A percentile compares a stretch with the other conserved stretches of the same genome.
These are phyloP conservation scores for Rosa rugosa DNA, from an alignment of 306 rosid species.

Conservation along the genomic window DNA sequence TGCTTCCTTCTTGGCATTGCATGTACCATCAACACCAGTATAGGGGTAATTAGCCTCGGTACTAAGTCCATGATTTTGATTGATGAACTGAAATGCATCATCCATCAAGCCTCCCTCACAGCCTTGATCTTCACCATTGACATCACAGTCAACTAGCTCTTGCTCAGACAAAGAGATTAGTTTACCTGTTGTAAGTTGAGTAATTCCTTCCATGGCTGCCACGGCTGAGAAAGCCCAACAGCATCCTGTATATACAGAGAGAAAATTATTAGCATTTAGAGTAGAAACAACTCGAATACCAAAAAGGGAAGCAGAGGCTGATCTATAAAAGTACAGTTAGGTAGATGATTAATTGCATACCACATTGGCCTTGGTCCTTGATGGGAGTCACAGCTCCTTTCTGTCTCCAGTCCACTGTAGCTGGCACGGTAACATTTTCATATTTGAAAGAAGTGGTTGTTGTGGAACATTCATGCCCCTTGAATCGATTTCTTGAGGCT, in stretches of 20 bases:
- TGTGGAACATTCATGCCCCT: background rate
- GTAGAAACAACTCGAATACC: background rate
- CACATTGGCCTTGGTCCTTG: background rate
- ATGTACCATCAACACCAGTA: background rate
- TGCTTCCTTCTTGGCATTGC: background rate
- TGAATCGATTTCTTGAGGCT: background rate
- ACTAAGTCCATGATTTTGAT: background rate
- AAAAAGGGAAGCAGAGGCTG: background rate
- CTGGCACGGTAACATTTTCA: background rate
- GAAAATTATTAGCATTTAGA: no score
- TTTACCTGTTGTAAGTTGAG: background rate
- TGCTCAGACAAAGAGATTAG: background rate
- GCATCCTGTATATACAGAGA: background rate
- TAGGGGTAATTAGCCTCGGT: conserved; percentile 1
- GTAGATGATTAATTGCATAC: background rate
- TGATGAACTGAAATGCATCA: background rate
- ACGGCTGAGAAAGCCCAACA: background rate
- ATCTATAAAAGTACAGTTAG: no score
- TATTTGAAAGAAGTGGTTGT: background rate
- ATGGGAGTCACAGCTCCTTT: background rate
- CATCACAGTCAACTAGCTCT: background rate
- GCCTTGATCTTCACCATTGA: background rate
- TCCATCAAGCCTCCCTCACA: background rate
- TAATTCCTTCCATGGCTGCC: conserved; percentile 5
- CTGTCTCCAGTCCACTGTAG: background rate